phyloP scores from a whole-genome alignment of 352 stramenopile species.

The Globisporangium mamillatum region DNA sequence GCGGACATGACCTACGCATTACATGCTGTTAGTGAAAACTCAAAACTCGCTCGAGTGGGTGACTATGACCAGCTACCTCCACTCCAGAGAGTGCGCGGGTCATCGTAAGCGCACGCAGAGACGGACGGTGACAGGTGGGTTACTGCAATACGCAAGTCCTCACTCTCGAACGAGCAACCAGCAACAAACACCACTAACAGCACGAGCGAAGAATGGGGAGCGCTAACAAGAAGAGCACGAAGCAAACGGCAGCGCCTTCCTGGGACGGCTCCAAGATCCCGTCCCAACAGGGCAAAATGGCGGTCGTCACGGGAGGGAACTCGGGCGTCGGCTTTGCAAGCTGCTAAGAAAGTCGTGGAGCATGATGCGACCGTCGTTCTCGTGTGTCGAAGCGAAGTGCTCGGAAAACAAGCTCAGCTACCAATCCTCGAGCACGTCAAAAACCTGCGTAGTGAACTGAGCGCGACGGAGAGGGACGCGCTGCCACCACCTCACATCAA shows the following conservation, averaged over 20 bases:
- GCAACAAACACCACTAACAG: neutral
- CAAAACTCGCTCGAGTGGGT: neutral
- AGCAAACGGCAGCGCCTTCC: too few species aligned
- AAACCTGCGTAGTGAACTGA: neutral
- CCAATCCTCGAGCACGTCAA: conserved; percentile 19
- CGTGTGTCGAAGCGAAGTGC: conserved; percentile 57
- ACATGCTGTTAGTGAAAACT: neutral
- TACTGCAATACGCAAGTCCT: neutral
- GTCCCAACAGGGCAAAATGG: conserved; percentile 49
- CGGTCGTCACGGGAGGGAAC: conserved; percentile 82
- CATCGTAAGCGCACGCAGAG: too few species aligned
- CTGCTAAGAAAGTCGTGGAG: conserved; percentile 52
- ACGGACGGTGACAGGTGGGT: too few species aligned
- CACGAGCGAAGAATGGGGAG: neutral
- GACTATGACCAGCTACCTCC: neutral
- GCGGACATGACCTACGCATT: neutral
- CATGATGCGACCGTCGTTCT: conserved; percentile 69
- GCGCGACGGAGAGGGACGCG: conserved; percentile 12
- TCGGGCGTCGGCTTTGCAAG: conserved; percentile 78
- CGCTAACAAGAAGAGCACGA: neutral
- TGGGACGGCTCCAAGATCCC: conserved; percentile 30
- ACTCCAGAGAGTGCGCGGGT: too few species aligned
- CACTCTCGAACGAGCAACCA: neutral
- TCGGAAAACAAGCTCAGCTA: conserved; percentile 26
- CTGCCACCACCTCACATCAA: conserved; percentile 12